Conservation (phyloP, 208 protist species). For the Trypanosoma cruzi region DNA sequence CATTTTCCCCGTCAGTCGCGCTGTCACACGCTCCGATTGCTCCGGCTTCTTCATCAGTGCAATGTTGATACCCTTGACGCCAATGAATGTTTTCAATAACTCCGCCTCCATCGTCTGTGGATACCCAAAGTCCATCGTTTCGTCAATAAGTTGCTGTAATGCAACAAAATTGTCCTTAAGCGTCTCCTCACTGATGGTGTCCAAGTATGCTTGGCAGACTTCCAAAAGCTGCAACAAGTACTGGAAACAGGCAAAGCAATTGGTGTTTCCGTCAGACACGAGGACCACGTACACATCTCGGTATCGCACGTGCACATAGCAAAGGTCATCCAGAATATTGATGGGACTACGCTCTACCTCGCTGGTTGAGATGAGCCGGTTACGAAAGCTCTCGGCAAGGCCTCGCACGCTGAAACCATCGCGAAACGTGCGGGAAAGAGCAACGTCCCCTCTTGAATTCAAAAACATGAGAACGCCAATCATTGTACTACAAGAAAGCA, state of each 20-base stretch:
- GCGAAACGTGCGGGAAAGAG: constrained; percentile 87
- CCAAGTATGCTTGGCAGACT: constrained; percentile 94
- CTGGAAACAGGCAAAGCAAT: constrained; percentile 86
- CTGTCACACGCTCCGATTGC: constrained; percentile 62
- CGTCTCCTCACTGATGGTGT: constrained; percentile 89
- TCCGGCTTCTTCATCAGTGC: constrained; percentile 43
- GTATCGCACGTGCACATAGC: constrained; percentile 92
- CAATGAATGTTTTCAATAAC: constrained; percentile 93
- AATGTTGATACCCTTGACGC: constrained; percentile 60
- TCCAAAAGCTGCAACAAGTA: constrained; percentile 87
- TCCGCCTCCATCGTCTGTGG: constrained; percentile 93
- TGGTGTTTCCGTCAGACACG: constrained; percentile 92
- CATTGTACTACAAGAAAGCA: constrained; percentile 38
- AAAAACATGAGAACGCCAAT: constrained; percentile 88
- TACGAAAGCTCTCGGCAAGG: constrained; percentile 89
- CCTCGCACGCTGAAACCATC: constrained; percentile 72
- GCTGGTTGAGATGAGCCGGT: constrained; percentile 77
- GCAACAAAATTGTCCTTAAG: constrained; percentile 97
- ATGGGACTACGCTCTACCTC: constrained; percentile 85
- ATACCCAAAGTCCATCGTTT: constrained; percentile 99
- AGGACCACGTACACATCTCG: constrained; percentile 95
- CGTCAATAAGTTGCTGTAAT: constrained; percentile 98
- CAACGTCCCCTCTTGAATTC: constrained; percentile 86
- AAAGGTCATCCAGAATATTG: constrained; percentile 80
- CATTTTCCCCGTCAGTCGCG: constrained; percentile 90